A percentile compares a stretch with the other conserved stretches of the same genome.
These are phyloP conservation scores for Serendipita vermifera DNA, from an alignment of 768 basidiomycete genomes.

Conservation along the genomic window DNA sequence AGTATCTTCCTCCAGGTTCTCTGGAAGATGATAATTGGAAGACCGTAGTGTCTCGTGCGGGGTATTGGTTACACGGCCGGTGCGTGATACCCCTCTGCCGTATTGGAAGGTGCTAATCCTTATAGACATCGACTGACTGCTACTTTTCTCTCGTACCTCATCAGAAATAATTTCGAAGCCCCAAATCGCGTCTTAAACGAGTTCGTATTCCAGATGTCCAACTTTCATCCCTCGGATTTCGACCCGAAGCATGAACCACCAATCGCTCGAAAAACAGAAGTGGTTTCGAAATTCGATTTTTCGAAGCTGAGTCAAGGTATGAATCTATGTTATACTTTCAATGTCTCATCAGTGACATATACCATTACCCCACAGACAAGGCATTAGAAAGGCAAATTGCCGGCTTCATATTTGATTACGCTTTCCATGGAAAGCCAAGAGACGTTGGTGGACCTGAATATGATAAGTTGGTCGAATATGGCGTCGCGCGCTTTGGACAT, in stretches of 20 bases:
- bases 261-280: background rate
- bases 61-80: slow-evolving; percentile 1
- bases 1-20: background rate
- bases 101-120: background rate
- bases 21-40: background rate
- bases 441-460: background rate
- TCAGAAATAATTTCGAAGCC: background rate
- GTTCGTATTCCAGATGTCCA: background rate
- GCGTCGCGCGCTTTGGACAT: background rate
- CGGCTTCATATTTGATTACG: background rate
- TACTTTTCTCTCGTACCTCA: background rate
- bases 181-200: background rate
- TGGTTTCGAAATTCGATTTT: background rate
- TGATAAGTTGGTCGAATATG: background rate
- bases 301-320: background rate
- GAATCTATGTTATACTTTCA: background rate
- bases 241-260: background rate
- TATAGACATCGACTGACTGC: slow-evolving; percentile 3
- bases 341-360: background rate
- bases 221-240: background rate
- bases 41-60: background rate
- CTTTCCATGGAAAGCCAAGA: background rate
- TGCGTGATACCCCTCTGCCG: background rate
- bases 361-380: background rate
- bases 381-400: background rate